phyloP scores from a whole-genome alignment of 768 basidiomycete species.

The Termitomyces sp. region DNA sequence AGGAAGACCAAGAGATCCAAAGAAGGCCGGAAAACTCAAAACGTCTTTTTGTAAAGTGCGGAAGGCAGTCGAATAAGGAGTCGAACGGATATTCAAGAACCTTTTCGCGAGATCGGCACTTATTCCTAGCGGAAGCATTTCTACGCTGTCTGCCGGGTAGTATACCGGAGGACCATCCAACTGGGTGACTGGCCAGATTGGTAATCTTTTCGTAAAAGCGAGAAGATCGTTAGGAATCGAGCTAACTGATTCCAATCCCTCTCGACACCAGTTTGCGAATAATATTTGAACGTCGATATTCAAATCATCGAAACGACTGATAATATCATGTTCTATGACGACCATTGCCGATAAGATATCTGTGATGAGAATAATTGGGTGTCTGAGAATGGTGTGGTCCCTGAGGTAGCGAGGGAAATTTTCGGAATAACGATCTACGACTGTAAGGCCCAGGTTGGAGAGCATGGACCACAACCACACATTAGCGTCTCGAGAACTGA shows the following conservation, averaged over 20 bases:
- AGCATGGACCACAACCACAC: conserved; percentile 15
- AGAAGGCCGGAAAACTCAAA: background rate
- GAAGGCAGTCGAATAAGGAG: background rate
- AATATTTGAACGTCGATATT: conserved; percentile 1
- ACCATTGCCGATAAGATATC: conserved; percentile 13
- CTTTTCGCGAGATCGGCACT: conserved; percentile 1
- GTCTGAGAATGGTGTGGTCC: conserved; percentile 8
- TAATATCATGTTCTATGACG: background rate
- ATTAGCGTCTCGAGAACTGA: conserved; percentile 7
- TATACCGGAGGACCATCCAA: conserved; percentile 7
- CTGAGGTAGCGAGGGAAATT: conserved; percentile 15
- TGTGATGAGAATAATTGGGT: conserved; percentile 8
- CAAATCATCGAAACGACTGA: conserved; percentile 14
- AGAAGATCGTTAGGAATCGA: conserved; percentile 4
- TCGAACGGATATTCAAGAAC: conserved; percentile 1
- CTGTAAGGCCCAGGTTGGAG: conserved; percentile 17
- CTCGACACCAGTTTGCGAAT: conserved; percentile 28
- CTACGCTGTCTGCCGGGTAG: conserved; percentile 13
- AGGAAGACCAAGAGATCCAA: conserved; percentile 6
- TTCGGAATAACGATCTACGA: conserved; percentile 14
- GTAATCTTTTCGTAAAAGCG: conserved; percentile 18
- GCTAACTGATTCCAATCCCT: conserved; percentile 6
- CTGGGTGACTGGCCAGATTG: conserved; percentile 26
- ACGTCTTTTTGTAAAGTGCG: background rate
- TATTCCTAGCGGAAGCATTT: conserved; percentile 18